Evolutionary conservation across 495 filamentous ascomycete species (phyloP).

Genomic region (Daldinia bambusicola): DNA sequence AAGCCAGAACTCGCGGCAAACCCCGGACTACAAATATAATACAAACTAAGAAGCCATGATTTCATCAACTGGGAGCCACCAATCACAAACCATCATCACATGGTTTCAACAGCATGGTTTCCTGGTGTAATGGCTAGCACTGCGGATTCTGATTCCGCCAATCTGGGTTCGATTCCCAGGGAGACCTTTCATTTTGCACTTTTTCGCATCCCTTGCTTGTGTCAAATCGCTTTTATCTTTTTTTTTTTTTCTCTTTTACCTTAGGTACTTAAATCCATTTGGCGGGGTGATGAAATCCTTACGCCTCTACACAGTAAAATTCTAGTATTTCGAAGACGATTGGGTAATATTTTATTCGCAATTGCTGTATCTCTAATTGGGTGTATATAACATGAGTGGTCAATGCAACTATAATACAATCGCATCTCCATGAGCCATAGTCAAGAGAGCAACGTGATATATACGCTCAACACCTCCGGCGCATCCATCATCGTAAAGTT

Average conservation of each 20-base stretch:
- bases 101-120: constrained; percentile 33
- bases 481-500: neutral
- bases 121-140: constrained; percentile 47
- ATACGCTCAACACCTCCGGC: no score
- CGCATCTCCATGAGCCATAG: neutral
- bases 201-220: neutral
- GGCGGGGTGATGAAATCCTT: neutral
- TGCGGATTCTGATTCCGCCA: constrained; percentile 48
- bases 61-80: constrained; percentile 1
- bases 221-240: neutral
- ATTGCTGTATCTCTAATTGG: neutral
- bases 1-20: neutral
- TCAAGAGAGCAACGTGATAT: neutral
- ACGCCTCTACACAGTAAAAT: neutral
- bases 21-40: neutral
- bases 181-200: constrained; percentile 42
- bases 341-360: neutral
- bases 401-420: constrained; percentile 20
- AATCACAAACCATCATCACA: constrained; percentile 20
- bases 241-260: neutral
- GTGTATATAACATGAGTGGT: neutral
- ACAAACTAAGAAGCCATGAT: neutral
- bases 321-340: neutral
- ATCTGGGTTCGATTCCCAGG: constrained; percentile 55
- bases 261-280: no score